Evolutionary conservation across 805 yeast species (phyloP), one percentile per base, ranked within the genome.

Genomic region (Kurtzmaniella fragi): DNA sequence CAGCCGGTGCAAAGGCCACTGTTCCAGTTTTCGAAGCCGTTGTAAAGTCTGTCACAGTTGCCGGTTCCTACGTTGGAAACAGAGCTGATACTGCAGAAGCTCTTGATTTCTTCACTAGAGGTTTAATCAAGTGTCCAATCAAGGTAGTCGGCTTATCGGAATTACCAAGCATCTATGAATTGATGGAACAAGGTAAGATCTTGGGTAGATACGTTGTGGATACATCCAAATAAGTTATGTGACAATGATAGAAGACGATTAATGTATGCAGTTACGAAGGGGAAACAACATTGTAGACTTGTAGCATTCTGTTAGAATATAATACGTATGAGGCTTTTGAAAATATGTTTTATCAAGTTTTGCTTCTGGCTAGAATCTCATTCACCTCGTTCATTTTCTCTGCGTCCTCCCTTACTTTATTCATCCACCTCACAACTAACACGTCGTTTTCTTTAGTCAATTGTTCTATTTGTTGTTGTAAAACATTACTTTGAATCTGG

Each of bases 171-270:
- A 82, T 87, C 47, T 87, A 75, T 71, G 73, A 78, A 50, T 72
- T 78, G 62, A 88, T 88, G 95, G 83, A 75, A 64, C 73, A 79
- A 66, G 95, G 95, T 56, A 77, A 83, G 71, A 82, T 88, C 57
- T 77, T 82, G 53, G 96, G 96, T 55, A 80, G 96, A 70, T 82
- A 82, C 61, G 96, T 88, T 42, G 82, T 88, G 49, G 96, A 88
- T 70, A 80, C 85, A 35, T 59, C 73, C 45, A 77, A 78, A 61
- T 81, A 68, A 66, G 17, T 16, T 15, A n/a, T n/a, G 34, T 5
- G 25, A 13, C 7, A 28, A 28, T 28, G 14, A 13, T 28, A 15
- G 14, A 15, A 28, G 31, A 13, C 8, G 31, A 13, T 13, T 28
- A 28, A 15, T 28, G 9, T 20, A 20, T 13, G 31, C 16, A 28